phyloP scores from a whole-genome alignment of 768 basidiomycete genomes.

The Tylopilus felleus region DNA sequence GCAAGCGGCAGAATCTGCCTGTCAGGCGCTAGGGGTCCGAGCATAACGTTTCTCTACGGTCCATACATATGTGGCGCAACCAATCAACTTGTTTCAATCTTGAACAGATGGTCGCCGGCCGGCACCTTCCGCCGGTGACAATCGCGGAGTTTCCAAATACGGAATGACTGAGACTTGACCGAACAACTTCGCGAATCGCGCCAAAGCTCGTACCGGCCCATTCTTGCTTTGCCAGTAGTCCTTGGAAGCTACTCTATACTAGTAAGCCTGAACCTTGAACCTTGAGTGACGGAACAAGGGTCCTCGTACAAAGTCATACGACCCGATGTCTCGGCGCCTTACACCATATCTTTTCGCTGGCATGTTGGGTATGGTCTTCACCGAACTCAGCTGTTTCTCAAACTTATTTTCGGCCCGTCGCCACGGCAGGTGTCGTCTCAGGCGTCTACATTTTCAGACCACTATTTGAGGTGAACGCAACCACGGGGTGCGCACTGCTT shows the following conservation, averaged over 20 bases:
- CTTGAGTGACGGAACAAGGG: background rate
- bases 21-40: slow-evolving; percentile 30
- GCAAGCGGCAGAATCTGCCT: slow-evolving; percentile 43
- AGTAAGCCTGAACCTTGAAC: background rate
- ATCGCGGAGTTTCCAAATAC: slow-evolving; percentile 29
- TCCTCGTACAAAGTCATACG: background rate
- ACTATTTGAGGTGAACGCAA: slow-evolving; percentile 23
- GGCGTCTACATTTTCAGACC: slow-evolving; percentile 70
- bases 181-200: slow-evolving; percentile 1
- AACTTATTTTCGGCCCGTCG: slow-evolving; percentile 1
- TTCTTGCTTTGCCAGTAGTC: background rate
- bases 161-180: slow-evolving; percentile 10
- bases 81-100: background rate
- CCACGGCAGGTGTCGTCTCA: slow-evolving; percentile 49
- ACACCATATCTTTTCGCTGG: slow-evolving; percentile 55
- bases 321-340: slow-evolving; percentile 37
- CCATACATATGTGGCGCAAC: background rate
- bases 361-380: slow-evolving; percentile 44
- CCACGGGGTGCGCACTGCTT: slow-evolving; percentile 13
- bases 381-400: background rate
- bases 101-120: background rate
- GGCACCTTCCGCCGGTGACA: background rate
- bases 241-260: background rate
- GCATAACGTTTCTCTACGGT: slow-evolving; percentile 1
- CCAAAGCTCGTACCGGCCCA: background rate